A percentile compares a stretch with the other conserved stretches of the same genome.
Evolutionary conservation across 441 rosid genomes (phyloP).

Genomic region (Manihot esculenta): DNA sequence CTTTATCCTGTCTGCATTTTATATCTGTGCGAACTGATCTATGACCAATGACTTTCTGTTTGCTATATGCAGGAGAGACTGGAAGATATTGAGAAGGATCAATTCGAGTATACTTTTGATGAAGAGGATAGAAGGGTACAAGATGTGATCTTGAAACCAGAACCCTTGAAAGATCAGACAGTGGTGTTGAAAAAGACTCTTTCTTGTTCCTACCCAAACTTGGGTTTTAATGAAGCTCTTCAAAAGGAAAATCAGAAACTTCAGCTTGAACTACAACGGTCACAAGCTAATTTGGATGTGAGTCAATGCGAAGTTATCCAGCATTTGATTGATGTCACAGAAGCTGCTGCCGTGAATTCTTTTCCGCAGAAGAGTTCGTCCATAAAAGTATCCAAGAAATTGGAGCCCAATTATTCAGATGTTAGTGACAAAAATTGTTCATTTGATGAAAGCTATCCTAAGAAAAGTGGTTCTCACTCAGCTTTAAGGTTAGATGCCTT

Average conservation of each 20-base stretch:
- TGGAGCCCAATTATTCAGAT: slow-evolving; percentile 43
- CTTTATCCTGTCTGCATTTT: not conserved
- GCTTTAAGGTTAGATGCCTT: slow-evolving; percentile 56
- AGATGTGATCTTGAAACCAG: slow-evolving; percentile 69
- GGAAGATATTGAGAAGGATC: slow-evolving; percentile 78
- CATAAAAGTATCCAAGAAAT: slow-evolving; percentile 48
- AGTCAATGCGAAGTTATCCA: slow-evolving; percentile 77
- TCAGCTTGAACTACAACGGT: slow-evolving; percentile 66
- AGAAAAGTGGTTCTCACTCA: slow-evolving; percentile 46
- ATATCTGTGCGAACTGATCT: not conserved
- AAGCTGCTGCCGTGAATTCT: slow-evolving; percentile 49
- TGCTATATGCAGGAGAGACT: slow-evolving; percentile 63
- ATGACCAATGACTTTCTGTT: slow-evolving; percentile 14
- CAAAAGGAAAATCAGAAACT: slow-evolving; percentile 69
- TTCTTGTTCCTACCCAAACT: slow-evolving; percentile 80
- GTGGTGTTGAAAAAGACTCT: slow-evolving; percentile 66
- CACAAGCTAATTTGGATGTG: slow-evolving; percentile 66
- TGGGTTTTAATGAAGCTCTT: slow-evolving; percentile 75
- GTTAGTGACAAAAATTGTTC: slow-evolving; percentile 45
- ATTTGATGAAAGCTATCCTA: slow-evolving; percentile 41
- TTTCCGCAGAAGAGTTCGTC: slow-evolving; percentile 44
- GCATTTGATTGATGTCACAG: slow-evolving; percentile 72
- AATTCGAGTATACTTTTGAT: slow-evolving; percentile 82
- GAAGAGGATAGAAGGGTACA: slow-evolving; percentile 87
- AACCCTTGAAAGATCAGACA: slow-evolving; percentile 56